Base-by-base conservation (phyloP, 768 basidiomycete genomes). In the Hortiboletus campestris region DNA sequence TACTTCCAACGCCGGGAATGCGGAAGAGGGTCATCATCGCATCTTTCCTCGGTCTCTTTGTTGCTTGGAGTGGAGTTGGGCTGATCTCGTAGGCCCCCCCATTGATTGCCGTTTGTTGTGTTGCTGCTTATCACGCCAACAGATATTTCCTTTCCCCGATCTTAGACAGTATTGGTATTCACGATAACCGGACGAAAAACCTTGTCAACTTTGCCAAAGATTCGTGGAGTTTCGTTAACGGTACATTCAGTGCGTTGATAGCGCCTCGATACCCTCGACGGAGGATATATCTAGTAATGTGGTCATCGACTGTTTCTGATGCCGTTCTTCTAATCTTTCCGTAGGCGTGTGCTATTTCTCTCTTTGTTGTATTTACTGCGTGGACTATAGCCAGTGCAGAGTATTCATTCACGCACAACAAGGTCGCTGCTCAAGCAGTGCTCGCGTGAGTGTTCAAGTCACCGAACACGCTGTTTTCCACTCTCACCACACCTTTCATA, bases 321-420 rank as follows among this genome's bases (percentile, higher is more conserved):
- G 25, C 25, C n/a, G 7, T 20, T 31, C 6, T 38, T 8, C 40
- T 41, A 47, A 43, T 2, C 9, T 32, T 20, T 7, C 8, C 22
- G 7, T 9, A 63, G 62, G 13, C 34, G 7, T 52, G 47, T 14
- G 31, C 63, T 11, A n/a, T 57, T 19, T 60, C 61, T n/a, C 16
- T 63, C 36, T 39, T 63, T 3, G 12, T 62, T 25, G 31, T 65
- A 4, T 62, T 62, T 8, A 45, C 25, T 42, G 45, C 50, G 5
- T 65, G 63, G 63, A 65, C 63, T 59, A 25, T 25, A 25, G 25
- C 25, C 25, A 25, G 25, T 25, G 25, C 25, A 25, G 25, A 25
- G 25, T 25, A 59, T 22, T 35, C 53, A 3, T 11, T n/a, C 4
- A 65, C 60, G 20, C 52, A 46, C 13, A 56, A 51, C 36, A 3